A percentile compares a stretch with the other conserved stretches of the same genome.
phyloP scores from a whole-genome alignment of 495 filamentous ascomycete genomes.

The Aspergillus ostianus region DNA sequence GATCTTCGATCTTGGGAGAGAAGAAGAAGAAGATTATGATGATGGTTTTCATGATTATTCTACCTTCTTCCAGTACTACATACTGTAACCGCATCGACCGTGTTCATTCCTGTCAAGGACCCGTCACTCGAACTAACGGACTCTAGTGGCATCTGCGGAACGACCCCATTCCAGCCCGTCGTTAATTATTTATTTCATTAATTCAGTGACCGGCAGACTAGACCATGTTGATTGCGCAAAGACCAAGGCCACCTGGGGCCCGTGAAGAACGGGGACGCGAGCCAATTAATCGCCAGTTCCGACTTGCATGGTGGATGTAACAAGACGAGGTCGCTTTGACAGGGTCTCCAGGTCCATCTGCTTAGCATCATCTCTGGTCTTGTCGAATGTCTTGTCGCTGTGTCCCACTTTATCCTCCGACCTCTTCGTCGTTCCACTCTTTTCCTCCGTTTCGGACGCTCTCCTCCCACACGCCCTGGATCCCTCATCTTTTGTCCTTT shows the following conservation, averaged over 20 bases:
- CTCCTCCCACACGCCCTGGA: constrained; percentile 1
- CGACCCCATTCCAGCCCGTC: not conserved
- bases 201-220: constrained; percentile 1
- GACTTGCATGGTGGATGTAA: constrained; percentile 1
- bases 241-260: constrained; percentile 8
- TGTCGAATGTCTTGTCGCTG: not conserved
- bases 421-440: constrained; percentile 5
- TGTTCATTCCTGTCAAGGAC: not conserved
- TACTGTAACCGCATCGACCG: not conserved
- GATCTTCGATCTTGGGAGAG: not conserved
- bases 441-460: not conserved
- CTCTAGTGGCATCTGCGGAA: not conserved
- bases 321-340: constrained; percentile 4
- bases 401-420: not conserved
- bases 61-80: not conserved
- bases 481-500: not conserved
- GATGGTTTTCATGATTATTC: not conserved
- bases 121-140: not conserved
- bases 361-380: constrained; percentile 1
- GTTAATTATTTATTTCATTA: constrained; percentile 1
- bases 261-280: constrained; percentile 8
- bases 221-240: constrained; percentile 9
- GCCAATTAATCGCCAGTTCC: constrained; percentile 1
- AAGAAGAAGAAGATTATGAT: not conserved
- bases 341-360: constrained; percentile 8